phyloP scores from a whole-genome alignment of 192 early-diverging fungal species.

The Chytriomyces confervae region DNA sequence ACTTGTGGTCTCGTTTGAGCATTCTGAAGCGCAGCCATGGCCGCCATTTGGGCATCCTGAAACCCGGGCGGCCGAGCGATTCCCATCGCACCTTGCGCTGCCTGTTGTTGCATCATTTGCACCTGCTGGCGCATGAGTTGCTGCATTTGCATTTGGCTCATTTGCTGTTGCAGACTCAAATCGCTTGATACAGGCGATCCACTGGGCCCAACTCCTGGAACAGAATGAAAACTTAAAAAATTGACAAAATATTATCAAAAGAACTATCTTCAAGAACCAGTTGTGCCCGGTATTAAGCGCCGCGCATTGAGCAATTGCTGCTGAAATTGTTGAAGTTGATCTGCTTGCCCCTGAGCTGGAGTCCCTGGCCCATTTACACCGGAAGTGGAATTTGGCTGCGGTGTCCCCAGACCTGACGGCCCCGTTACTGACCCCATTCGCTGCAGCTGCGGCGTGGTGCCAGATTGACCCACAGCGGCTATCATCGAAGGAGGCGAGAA shows the following conservation, averaged over 20 bases:
- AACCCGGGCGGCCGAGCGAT: background rate
- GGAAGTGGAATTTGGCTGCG: background rate
- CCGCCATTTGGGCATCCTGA: conserved; percentile 2
- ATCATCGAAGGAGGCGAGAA: background rate
- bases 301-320: conserved; percentile 22
- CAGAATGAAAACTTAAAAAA: background rate
- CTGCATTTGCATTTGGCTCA: background rate
- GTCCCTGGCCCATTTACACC: background rate
- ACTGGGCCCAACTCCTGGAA: background rate
- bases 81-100: background rate
- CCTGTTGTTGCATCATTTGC: conserved; percentile 28
- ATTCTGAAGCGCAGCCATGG: conserved; percentile 30
- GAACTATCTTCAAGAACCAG: background rate
- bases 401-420: background rate
- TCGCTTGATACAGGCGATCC: background rate
- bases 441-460: background rate
- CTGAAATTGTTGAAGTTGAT: conserved; percentile 12
- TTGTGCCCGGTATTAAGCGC: conserved; percentile 2
- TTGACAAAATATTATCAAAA: background rate
- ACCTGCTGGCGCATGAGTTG: background rate
- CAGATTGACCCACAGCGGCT: background rate
- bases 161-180: background rate
- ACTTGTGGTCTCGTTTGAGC: conserved; percentile 17
- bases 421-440: background rate
- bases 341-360: background rate